These are phyloP conservation scores for Pyricularia sp. DNA, from an alignment of 2,329 filamentous ascomycete genomes.

Conservation along the genomic window DNA sequence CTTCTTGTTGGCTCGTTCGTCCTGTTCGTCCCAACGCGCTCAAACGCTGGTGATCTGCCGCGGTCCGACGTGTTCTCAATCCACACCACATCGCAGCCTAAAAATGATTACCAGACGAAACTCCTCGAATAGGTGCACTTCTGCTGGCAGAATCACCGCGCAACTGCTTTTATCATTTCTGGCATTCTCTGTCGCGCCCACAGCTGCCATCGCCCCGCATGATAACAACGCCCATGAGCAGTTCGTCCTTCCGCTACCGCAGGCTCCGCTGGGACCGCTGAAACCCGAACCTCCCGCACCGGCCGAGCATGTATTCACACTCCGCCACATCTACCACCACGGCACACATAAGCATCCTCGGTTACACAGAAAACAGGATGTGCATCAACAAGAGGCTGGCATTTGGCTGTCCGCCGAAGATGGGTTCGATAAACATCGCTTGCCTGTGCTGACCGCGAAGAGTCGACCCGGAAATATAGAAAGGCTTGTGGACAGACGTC, in stretches of 20 bases:
- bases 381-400: slow-evolving; percentile 42
- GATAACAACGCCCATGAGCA: slow-evolving; percentile 22
- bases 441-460: slow-evolving; percentile 43
- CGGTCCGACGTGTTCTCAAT: neutral
- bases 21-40: neutral
- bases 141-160: slow-evolving; percentile 50
- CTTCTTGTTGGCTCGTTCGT: neutral
- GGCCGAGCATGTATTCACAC: slow-evolving; percentile 46
- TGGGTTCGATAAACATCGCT: slow-evolving; percentile 34
- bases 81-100: neutral
- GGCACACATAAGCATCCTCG: slow-evolving; percentile 66
- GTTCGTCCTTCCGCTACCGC: slow-evolving; percentile 26
- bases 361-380: slow-evolving; percentile 65
- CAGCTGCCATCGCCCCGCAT: slow-evolving; percentile 20
- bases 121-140: slow-evolving; percentile 29
- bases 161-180: slow-evolving; percentile 54
- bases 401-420: slow-evolving; percentile 53
- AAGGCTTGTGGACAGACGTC: slow-evolving; percentile 65
- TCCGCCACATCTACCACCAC: slow-evolving; percentile 89
- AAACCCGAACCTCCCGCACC: slow-evolving; percentile 31
- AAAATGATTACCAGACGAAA: slow-evolving; percentile 15
- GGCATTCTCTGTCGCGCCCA: slow-evolving; percentile 36
- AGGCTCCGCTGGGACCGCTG: slow-evolving; percentile 26
- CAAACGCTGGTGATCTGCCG: neutral
- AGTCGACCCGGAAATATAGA: slow-evolving; percentile 61